A percentile compares a stretch with the other conserved stretches of the same genome.
Evolutionary conservation across 1,284 basidiomycete genomes (phyloP).

Genomic region (Austropuccinia psidii): DNA sequence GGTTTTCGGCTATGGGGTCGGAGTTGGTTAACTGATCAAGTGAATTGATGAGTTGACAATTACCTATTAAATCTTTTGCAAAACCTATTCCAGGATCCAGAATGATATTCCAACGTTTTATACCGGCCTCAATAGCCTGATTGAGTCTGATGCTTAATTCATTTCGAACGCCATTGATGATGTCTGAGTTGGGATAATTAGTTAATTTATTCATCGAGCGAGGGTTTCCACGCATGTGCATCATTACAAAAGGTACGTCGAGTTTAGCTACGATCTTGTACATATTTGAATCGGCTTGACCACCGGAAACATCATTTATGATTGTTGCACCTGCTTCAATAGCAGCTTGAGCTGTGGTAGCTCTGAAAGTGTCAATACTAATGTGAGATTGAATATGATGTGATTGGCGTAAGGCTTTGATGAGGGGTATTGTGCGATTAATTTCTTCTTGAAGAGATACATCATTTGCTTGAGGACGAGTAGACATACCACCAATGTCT

Average conservation of each 20-base stretch:
- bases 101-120: slow-evolving; percentile 82
- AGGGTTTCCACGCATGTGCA: slow-evolving; percentile 83
- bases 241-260: slow-evolving; percentile 65
- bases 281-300: slow-evolving; percentile 53
- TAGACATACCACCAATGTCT: slow-evolving; percentile 91
- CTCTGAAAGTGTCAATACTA: slow-evolving; percentile 88
- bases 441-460: slow-evolving; percentile 66
- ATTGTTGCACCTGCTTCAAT: slow-evolving; percentile 78
- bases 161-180: slow-evolving; percentile 62
- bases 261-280: slow-evolving; percentile 59
- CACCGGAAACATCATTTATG: slow-evolving; percentile 85
- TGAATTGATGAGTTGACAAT: slow-evolving; percentile 55
- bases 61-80: slow-evolving; percentile 73
- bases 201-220: slow-evolving; percentile 51
- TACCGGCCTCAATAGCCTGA: slow-evolving; percentile 64
- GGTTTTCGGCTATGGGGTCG: slow-evolving; percentile 40
- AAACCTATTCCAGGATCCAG: slow-evolving; percentile 93
- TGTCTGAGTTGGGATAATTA: slow-evolving; percentile 50
- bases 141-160: slow-evolving; percentile 69
- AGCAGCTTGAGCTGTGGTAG: slow-evolving; percentile 67
- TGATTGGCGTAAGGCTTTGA: slow-evolving; percentile 40
- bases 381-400: slow-evolving; percentile 54
- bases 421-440: slow-evolving; percentile 57
- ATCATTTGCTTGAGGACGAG: slow-evolving; percentile 65
- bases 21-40: neutral